These are phyloP conservation scores for Aspergillus fischeri DNA, from an alignment of 2,329 filamentous ascomycete genomes.

Conservation along the genomic window DNA sequence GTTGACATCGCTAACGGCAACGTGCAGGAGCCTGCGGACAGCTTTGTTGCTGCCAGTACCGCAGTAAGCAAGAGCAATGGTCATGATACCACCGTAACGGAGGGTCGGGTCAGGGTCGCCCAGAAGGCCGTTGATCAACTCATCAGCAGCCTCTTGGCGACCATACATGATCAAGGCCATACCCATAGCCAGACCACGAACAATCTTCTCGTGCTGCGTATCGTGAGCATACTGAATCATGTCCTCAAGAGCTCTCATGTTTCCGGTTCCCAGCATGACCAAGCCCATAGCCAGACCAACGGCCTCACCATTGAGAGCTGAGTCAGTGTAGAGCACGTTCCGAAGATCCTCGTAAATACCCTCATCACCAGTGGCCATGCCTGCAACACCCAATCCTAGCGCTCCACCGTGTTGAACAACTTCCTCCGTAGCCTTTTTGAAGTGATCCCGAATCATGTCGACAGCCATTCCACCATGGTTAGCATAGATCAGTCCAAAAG, in stretches of 20 bases:
- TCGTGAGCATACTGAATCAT: constrained; percentile 99
- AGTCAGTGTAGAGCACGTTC: constrained; percentile 84
- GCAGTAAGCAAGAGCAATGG: constrained; percentile 95
- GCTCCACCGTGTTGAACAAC: constrained; percentile 97
- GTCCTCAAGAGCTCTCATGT: constrained; percentile 85
- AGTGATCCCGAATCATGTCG: constrained; percentile 45
- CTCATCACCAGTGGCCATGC: constrained; percentile 91
- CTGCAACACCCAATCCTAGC: constrained; percentile 89
- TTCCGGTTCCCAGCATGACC: constrained; percentile 97
- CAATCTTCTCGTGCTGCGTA: constrained; percentile 98
- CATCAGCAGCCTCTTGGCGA: constrained; percentile 89
- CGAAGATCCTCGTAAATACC: constrained; percentile 89
- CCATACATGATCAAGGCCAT: constrained; percentile 99
- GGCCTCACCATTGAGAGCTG: constrained; percentile 92
- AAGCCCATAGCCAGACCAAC: constrained; percentile 95
- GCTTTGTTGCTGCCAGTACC: constrained; percentile 98
- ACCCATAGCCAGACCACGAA: constrained; percentile 88
- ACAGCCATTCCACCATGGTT: constrained; percentile 89
- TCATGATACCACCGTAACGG: constrained; percentile 96
- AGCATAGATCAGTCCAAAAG: constrained; percentile 91
- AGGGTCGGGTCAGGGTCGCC: constrained; percentile 91
- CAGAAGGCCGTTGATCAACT: constrained; percentile 87
- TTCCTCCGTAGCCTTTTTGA: constrained; percentile 56
- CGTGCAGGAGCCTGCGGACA: constrained; percentile 89
- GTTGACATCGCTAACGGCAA: constrained; percentile 95